phyloP scores from a whole-genome alignment of 768 basidiomycete genomes.

The Tricholoma sp. region DNA sequence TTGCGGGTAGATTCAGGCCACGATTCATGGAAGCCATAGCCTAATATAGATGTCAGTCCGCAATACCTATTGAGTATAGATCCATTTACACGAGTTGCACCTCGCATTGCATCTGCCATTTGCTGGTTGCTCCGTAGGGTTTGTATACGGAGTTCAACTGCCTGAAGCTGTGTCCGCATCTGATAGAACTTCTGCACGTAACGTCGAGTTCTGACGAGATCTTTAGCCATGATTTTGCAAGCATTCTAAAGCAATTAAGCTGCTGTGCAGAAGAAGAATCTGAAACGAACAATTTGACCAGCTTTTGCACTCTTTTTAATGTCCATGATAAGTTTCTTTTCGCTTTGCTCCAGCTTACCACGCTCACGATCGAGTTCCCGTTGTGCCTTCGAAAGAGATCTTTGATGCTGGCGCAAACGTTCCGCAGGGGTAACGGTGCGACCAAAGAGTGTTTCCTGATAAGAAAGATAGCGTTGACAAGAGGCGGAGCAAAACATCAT shows the following conservation, averaged over 20 bases:
- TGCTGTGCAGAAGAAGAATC: constrained; percentile 2
- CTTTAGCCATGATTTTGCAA: constrained; percentile 99
- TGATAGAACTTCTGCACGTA: constrained; percentile 98
- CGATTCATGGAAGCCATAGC: constrained; percentile 99
- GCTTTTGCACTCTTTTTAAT: constrained; percentile 96
- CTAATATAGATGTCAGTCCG: constrained; percentile 38
- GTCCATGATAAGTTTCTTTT: constrained; percentile 94
- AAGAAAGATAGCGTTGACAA: constrained; percentile 7
- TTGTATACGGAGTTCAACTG: constrained; percentile 92
- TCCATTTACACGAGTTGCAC: constrained; percentile 81
- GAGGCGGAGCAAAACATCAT: not conserved
- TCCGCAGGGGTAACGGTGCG: constrained; percentile 94
- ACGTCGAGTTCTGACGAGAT: constrained; percentile 91
- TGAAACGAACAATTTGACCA: constrained; percentile 77
- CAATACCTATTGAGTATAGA: not conserved
- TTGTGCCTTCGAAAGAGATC: constrained; percentile 93
- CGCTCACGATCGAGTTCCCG: constrained; percentile 97
- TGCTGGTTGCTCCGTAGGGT: constrained; percentile 95
- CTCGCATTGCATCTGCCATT: constrained; percentile 99
- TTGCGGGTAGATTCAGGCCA: constrained; percentile 89
- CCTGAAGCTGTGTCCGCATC: constrained; percentile 98
- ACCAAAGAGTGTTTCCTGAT: constrained; percentile 93
- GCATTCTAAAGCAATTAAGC: constrained; percentile 63
- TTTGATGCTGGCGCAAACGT: constrained; percentile 93
- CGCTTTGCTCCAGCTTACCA: constrained; percentile 87